Base-by-base conservation (phyloP, 352 stramenopile genomes). In the Pythium inflatum region DNA sequence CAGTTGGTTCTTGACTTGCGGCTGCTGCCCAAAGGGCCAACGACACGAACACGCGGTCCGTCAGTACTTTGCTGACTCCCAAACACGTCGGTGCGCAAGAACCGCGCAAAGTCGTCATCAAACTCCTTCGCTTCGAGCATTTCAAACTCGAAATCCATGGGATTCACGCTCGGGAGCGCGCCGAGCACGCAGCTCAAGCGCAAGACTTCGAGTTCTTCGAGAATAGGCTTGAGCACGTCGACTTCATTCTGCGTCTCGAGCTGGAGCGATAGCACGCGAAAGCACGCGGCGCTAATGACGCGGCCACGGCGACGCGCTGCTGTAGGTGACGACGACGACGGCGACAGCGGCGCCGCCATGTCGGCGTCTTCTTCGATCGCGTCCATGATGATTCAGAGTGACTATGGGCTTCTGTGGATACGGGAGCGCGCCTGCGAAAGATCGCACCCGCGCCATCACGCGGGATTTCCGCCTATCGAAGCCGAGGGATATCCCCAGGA, bases 181-280 rank as follows among this genome's bases (percentile, higher is more conserved):
- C 80, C 79, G 1, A 95, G 73, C 27, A 69, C 73, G 34, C 71
- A 81, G 59, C 87, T 81, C 56, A 95, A 65, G 0, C 84, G 84
- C 66, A 92, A 75, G 6, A 95, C 75, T 24, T 93, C 87, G 31
- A 85, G 28, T 45, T 95, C 87, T 6, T 82, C 70, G 20, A 93
- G 61, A 31, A 93, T 78, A 0, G 85, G 78, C 50, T 95, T 93
- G 25, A 91, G 60, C 6, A 93, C 76, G 56, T 88, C 82, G 6
- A 83, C 79, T 54, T 88, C 84, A 48, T 92, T 89, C 36, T 95
- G 85, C 5, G 79, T 70, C 33, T 90, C 81, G 0, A 68, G 27
- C 5, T 82, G 64, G 27, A 92, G 74, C 24, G 68, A 75, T 60
- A 94, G 20, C 30, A 93, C 40, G 4, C 83, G 81, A 66, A 90